Conservation (phyloP, 257 asterid genomes). For the Asclepias syriaca region DNA sequence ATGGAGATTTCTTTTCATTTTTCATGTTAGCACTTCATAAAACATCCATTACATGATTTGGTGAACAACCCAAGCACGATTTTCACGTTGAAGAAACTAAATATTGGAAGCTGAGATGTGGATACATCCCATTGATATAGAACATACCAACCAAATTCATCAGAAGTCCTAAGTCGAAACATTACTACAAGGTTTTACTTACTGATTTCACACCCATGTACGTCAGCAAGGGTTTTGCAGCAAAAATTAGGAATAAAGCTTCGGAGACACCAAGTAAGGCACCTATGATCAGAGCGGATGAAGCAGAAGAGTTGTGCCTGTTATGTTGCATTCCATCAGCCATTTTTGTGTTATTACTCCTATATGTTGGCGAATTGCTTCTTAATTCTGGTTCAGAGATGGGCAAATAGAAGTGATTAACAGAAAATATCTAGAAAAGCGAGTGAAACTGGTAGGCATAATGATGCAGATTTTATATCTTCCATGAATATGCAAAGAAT, state of each 20-base stretch:
- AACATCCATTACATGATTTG: neutral
- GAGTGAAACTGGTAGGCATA: neutral
- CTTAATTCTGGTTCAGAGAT: constrained; percentile 12
- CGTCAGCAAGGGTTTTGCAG: constrained; percentile 39
- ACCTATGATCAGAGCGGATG: constrained; percentile 46
- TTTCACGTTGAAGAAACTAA: neutral
- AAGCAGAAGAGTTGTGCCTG: constrained; percentile 43
- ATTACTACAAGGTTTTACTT: constrained; percentile 14
- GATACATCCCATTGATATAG: neutral
- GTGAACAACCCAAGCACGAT: neutral
- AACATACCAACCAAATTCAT: neutral
- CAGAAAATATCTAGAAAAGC: neutral
- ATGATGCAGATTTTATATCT: neutral
- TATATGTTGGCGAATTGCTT: neutral
- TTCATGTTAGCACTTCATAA: neutral
- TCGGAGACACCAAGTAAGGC: constrained; percentile 43
- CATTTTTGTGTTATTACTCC: constrained; percentile 3
- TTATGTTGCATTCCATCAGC: constrained; percentile 18
- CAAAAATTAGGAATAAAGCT: constrained; percentile 34
- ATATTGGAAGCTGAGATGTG: neutral
- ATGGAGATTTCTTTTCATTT: neutral
- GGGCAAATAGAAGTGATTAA: constrained; percentile 1
- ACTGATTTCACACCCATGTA: constrained; percentile 49
- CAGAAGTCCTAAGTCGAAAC: neutral
- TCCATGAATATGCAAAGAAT: neutral